Conservation (phyloP, 768 basidiomycete genomes). For the Russula ochroleuca region DNA sequence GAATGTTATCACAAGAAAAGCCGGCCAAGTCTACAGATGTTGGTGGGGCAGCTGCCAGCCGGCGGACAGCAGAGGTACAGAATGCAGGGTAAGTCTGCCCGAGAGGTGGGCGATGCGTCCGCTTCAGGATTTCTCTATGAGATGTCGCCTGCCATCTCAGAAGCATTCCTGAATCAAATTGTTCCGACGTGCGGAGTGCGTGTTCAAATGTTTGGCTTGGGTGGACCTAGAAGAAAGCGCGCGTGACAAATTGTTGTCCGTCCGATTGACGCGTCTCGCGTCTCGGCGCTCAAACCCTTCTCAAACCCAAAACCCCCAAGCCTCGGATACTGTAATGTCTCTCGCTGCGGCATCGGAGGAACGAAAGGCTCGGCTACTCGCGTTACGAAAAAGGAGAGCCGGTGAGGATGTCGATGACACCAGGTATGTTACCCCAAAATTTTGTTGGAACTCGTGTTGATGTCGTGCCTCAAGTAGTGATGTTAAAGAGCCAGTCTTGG, state of each 20-base stretch:
- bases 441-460: not conserved
- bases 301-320: not conserved
- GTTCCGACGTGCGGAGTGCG: not conserved
- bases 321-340: slow-evolving; percentile 42
- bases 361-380: slow-evolving; percentile 75
- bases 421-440: slow-evolving; percentile 39
- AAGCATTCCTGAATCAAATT: slow-evolving; percentile 29
- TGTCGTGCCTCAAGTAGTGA: slow-evolving; percentile 19
- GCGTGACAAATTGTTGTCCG: slow-evolving; percentile 24
- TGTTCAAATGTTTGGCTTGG: not conserved
- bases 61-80: slow-evolving; percentile 14
- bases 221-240: not conserved
- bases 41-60: not conserved
- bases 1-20: slow-evolving; percentile 62
- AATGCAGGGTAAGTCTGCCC: slow-evolving; percentile 1
- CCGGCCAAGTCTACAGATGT: slow-evolving; percentile 49
- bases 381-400: slow-evolving; percentile 68
- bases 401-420: slow-evolving; percentile 44
- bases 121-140: slow-evolving; percentile 30
- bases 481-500: slow-evolving; percentile 46
- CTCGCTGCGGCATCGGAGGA: slow-evolving; percentile 75
- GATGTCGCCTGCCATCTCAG: slow-evolving; percentile 35
- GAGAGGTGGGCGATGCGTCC: not conserved
- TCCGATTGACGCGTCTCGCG: not conserved
- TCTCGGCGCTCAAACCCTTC: not conserved